These are phyloP conservation scores for Aegilops umbellulata DNA, from an alignment of 176 grass and related monocot species.

Conservation along the genomic window DNA sequence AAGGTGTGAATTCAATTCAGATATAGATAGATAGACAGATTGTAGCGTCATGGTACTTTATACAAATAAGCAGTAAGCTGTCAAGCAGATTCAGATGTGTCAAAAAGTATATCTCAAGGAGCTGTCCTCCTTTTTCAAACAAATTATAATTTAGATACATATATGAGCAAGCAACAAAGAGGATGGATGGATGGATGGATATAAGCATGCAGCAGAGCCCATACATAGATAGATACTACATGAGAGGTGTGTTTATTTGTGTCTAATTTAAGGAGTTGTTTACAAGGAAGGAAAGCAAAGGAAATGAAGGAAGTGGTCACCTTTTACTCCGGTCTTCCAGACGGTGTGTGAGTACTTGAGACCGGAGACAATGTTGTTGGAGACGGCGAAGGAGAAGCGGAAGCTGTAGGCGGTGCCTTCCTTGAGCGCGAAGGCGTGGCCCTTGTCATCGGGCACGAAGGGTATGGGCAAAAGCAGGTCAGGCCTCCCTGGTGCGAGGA, in stretches of 20 bases:
- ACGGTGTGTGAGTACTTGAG: conserved; percentile 83
- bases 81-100: no score
- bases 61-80: no score
- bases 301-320: conserved; percentile 15
- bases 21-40: no score
- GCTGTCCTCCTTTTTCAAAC: no score
- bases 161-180: background rate
- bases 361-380: conserved; percentile 87
- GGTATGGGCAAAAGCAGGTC: conserved; percentile 61
- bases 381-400: conserved; percentile 63
- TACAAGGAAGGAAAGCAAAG: background rate
- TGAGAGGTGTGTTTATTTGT: background rate
- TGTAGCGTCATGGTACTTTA: no score
- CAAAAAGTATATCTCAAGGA: no score
- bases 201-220: no score
- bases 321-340: conserved; percentile 80
- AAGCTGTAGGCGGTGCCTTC: conserved; percentile 70
- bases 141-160: no score
- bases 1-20: no score
- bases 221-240: no score
- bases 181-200: no score
- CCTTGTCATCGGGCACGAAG: conserved; percentile 51
- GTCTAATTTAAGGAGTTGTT: background rate
- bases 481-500: conserved; percentile 41
- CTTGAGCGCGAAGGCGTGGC: conserved; percentile 63